phyloP scores from a whole-genome alignment of 2,329 filamentous ascomycete species.

The Lachnellula suecica region DNA sequence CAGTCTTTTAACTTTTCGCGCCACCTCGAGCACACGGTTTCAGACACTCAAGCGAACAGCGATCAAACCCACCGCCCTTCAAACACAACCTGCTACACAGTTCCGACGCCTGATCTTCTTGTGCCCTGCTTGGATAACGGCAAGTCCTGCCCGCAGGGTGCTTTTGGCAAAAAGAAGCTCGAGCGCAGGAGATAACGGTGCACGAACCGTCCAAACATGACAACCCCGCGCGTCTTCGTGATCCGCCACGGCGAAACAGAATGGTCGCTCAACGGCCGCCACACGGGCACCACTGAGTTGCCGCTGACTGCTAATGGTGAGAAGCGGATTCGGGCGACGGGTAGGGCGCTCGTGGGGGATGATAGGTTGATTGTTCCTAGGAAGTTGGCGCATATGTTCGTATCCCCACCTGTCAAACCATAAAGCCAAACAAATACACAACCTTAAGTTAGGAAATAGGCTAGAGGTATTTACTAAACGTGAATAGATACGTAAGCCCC shows the following conservation, averaged over 20 bases:
- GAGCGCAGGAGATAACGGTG: too few species aligned
- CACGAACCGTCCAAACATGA: too few species aligned
- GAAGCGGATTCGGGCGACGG: slow-evolving; percentile 73
- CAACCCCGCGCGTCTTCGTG: slow-evolving; percentile 73
- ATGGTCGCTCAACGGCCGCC: slow-evolving; percentile 84
- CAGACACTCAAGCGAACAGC: neutral
- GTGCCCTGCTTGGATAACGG: too few species aligned
- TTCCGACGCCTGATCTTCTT: too few species aligned
- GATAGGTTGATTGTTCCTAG: slow-evolving; percentile 82
- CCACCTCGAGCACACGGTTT: neutral
- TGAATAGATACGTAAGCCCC: slow-evolving; percentile 77
- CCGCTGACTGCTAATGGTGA: slow-evolving; percentile 80
- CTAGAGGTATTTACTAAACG: neutral
- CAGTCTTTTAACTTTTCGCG: neutral
- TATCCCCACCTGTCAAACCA: neutral
- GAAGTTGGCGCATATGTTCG: slow-evolving; percentile 80
- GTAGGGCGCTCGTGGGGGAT: slow-evolving; percentile 77
- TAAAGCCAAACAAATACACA: neutral
- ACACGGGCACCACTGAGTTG: slow-evolving; percentile 86
- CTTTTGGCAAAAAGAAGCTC: too few species aligned
- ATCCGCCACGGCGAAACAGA: slow-evolving; percentile 92
- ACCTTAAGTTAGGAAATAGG: neutral
- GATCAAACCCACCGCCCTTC: neutral
- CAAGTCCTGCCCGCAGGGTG: too few species aligned
- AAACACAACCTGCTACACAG: neutral